phyloP scores from a whole-genome alignment of 1,284 basidiomycete genomes.

The Ceratobasidium sp. region DNA sequence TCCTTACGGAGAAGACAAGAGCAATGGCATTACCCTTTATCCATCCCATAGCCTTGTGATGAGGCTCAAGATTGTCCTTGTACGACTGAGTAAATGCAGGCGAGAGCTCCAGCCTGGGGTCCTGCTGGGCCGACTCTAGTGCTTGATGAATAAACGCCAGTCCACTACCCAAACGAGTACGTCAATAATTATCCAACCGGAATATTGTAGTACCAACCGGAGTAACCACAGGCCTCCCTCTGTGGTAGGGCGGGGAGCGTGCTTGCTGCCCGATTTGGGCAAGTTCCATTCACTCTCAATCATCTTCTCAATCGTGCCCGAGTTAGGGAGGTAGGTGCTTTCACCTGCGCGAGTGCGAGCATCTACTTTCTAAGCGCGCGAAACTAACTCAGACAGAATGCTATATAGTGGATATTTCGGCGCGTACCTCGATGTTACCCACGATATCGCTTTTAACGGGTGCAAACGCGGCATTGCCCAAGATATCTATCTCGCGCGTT shows the following conservation, averaged over 20 bases:
- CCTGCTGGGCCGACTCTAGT: too few relatives aligned
- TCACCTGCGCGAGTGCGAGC: conserved; percentile 79
- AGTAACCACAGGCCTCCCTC: conserved; percentile 94
- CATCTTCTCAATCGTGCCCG: conserved; percentile 83
- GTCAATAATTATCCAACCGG: not conserved
- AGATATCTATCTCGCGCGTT: conserved; percentile 67
- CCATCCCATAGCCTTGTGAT: too few relatives aligned
- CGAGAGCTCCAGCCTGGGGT: too few relatives aligned
- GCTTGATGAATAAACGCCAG: conserved; percentile 93
- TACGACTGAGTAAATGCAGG: too few relatives aligned
- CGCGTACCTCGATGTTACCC: conserved; percentile 86
- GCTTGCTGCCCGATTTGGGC: conserved; percentile 67
- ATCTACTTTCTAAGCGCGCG: conserved; percentile 79
- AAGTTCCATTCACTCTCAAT: conserved; percentile 85
- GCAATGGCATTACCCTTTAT: too few relatives aligned
- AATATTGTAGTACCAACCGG: conserved; percentile 56
- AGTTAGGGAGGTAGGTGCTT: conserved; percentile 66
- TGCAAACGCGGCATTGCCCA: conserved; percentile 85
- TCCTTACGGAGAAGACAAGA: conserved; percentile 84
- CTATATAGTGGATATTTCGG: not conserved
- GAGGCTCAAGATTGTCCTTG: too few relatives aligned
- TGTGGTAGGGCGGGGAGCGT: conserved; percentile 82
- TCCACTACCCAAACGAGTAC: conserved; percentile 58
- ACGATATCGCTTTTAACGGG: conserved; percentile 89
- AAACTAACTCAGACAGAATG: not conserved